A percentile compares a stretch with the other conserved stretches of the same genome.
phyloP scores from a whole-genome alignment of 495 filamentous ascomycete species.

The Aspergillus leporis region DNA sequence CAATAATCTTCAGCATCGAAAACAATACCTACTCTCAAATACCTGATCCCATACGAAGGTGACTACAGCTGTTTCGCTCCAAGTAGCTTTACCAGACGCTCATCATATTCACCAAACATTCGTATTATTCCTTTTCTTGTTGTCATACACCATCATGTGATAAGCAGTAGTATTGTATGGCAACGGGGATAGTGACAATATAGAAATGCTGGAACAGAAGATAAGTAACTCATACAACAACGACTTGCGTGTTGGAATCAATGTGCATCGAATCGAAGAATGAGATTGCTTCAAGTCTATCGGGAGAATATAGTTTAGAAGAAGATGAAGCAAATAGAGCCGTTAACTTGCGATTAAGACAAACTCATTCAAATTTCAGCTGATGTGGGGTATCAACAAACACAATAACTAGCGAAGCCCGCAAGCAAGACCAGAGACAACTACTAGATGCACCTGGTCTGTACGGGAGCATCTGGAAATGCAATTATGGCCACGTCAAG shows the following conservation, averaged over 20 bases:
- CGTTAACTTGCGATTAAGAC: slow-evolving; percentile 14
- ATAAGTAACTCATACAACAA: slow-evolving; percentile 7
- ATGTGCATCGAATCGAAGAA: slow-evolving; percentile 24
- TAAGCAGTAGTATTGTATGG: background rate
- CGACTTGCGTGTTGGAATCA: background rate
- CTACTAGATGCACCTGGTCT: background rate
- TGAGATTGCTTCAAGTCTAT: slow-evolving; percentile 21
- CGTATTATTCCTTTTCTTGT: too few species aligned
- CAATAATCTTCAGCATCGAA: too few species aligned
- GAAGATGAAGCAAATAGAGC: slow-evolving; percentile 10
- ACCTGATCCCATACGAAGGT: background rate
- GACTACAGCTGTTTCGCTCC: too few species aligned
- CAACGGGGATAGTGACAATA: background rate
- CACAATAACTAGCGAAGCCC: slow-evolving; percentile 24
- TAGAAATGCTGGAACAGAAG: slow-evolving; percentile 2
- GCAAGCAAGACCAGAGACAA: slow-evolving; percentile 15
- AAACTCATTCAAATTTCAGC: slow-evolving; percentile 35
- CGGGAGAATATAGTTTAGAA: slow-evolving; percentile 11
- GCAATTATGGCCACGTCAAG: slow-evolving; percentile 16
- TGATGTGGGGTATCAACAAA: slow-evolving; percentile 47
- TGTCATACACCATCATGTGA: background rate
- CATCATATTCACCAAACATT: too few species aligned
- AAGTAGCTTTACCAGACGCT: too few species aligned
- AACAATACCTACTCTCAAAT: background rate
- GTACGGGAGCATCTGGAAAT: slow-evolving; percentile 8